Evolutionary conservation across 306 rosid genomes (phyloP).

Genomic region (Dalbergia oliveri): DNA sequence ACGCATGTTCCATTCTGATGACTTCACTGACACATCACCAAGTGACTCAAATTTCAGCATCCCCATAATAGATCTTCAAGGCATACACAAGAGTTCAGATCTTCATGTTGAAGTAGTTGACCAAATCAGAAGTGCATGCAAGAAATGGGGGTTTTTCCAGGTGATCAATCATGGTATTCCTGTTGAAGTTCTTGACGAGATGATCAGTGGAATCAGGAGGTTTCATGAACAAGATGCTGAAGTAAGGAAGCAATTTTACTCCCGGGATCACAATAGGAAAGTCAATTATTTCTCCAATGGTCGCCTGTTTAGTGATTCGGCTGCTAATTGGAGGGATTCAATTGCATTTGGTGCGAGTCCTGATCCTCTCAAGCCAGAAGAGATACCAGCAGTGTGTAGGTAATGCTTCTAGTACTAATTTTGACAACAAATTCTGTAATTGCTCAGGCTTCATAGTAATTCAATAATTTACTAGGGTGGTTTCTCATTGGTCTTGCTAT

Average conservation of each 20-base stretch:
- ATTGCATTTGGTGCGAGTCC: not conserved
- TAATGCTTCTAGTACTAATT: not conserved
- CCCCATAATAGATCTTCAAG: constrained; percentile 52
- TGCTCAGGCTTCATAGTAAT: too few relatives aligned
- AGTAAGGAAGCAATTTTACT: constrained; percentile 40
- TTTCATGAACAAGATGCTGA: constrained; percentile 56
- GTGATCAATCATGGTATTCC: constrained; percentile 58
- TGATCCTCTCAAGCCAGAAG: not conserved
- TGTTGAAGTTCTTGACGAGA: constrained; percentile 46
- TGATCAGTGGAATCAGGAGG: constrained; percentile 42
- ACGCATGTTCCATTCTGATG: not conserved
- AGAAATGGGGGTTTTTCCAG: constrained; percentile 58
- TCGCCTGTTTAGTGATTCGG: not conserved
- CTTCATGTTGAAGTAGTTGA: not conserved
- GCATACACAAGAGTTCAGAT: not conserved
- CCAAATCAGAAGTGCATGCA: constrained; percentile 23
- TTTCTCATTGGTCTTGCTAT: too few relatives aligned
- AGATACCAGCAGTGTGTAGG: not conserved
- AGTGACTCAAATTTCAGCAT: not conserved
- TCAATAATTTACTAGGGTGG: too few relatives aligned
- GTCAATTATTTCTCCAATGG: constrained; percentile 31
- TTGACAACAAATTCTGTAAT: too few relatives aligned
- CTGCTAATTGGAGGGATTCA: constrained; percentile 40
- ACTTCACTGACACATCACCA: too few relatives aligned
- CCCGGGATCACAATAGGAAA: constrained; percentile 28